Evolutionary conservation across 2,329 filamentous ascomycete genomes (phyloP).

Genomic region (Drechslera avenae): DNA sequence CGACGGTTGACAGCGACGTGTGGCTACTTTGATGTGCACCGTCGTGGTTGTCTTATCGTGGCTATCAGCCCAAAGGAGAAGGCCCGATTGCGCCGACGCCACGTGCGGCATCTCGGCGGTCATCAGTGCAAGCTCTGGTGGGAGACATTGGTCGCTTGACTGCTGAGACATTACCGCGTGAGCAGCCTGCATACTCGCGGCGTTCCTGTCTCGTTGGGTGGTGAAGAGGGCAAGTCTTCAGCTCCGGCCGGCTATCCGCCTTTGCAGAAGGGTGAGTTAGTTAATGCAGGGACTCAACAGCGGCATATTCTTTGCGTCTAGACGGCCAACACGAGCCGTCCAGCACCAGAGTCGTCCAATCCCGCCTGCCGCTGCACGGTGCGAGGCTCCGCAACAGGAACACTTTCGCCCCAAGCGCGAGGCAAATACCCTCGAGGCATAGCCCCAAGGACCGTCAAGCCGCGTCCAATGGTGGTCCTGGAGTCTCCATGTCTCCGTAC

Average conservation of each 20-base stretch:
- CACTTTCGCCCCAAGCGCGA: slow-evolving; percentile 7
- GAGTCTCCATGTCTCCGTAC: neutral
- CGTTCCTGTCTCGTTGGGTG: neutral
- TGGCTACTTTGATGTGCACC: slow-evolving; percentile 3
- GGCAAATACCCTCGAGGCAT: slow-evolving; percentile 7
- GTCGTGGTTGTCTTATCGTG: slow-evolving; percentile 21
- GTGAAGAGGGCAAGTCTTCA: neutral
- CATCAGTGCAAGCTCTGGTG: slow-evolving; percentile 19
- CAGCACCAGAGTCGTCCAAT: slow-evolving; percentile 11
- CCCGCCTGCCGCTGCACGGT: slow-evolving; percentile 5
- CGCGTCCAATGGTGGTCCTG: neutral
- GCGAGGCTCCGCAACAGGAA: slow-evolving; percentile 1
- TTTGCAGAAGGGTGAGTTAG: neutral
- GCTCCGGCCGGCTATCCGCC: slow-evolving; percentile 4
- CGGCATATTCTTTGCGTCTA: slow-evolving; percentile 16
- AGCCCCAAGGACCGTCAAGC: slow-evolving; percentile 9
- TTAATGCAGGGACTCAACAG: slow-evolving; percentile 37
- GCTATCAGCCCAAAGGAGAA: slow-evolving; percentile 3
- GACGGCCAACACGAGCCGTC: neutral
- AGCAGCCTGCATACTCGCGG: slow-evolving; percentile 1
- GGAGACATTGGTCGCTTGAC: slow-evolving; percentile 25
- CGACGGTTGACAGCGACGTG: neutral
- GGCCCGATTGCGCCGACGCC: slow-evolving; percentile 12
- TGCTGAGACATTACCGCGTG: slow-evolving; percentile 19
- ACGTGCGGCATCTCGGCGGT: slow-evolving; percentile 24